Base-by-base conservation (phyloP, 371 early-diverging fungal genomes). In the Dichotomocladium elegans region DNA sequence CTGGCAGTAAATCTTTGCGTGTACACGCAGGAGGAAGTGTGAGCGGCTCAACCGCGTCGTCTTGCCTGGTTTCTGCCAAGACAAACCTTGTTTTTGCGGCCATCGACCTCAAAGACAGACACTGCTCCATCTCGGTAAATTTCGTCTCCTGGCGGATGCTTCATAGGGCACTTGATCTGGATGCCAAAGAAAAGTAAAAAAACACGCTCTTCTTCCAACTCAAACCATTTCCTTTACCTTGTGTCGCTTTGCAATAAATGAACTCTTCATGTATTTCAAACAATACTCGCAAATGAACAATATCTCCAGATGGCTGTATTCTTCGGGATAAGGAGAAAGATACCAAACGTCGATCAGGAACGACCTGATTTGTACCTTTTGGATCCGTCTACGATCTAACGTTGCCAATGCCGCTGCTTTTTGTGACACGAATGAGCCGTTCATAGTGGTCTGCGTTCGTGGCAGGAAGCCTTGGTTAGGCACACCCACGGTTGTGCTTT, bases 251-350 rank as follows among this genome's bases (percentile, higher is more conserved):
- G 85, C 79, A 21, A 82, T 76, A 55, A 74, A 90, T 24, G 71
- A 67, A 54, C 85, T 83, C 54, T 86, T 87, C 85, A 98, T 93
- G 68, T 97, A 97, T 64, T 92, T 93, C 42, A 99, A 75, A 66
- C 99, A 99, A 58, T 83, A 98, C 68, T 98, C 97, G 72, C 99
- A 99, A 40, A 99, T 84, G 62, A 92, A 95, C 12, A 98, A 60
- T 4, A 70, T 60, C 6, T 74, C 67, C 10, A 77, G 72, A 24
- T 70, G 71, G 46, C 86, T 87, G 70, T 95, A 96, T 71, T 96
- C 95, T 66, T 95, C 94, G 2, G 99, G 99, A 71, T 99, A 99
- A 19, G 99, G 99, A 19, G 98, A 89, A 22, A 90, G 81, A 70
- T 99, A 99, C 99, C 99, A 99, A 1, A 93, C 87, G 59, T 96